These are phyloP conservation scores for Drechslerella dactyloides DNA, from an alignment of 2,329 filamentous ascomycete species.

Conservation along the genomic window DNA sequence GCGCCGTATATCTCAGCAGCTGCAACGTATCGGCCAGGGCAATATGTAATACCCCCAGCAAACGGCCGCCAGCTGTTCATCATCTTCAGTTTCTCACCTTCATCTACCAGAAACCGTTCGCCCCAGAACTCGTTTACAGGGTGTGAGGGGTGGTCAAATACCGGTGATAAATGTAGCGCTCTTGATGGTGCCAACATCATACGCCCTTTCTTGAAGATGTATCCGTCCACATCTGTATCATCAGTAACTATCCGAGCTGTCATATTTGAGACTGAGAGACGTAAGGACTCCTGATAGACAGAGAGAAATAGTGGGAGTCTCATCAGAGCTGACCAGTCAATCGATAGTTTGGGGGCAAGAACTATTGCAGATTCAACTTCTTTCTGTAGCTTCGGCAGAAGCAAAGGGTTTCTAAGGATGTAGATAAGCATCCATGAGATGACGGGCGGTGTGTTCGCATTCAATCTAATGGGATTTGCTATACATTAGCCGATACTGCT, in stretches of 20 bases:
- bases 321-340: slow-evolving; percentile 19
- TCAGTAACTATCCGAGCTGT: slow-evolving; percentile 26
- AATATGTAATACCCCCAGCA: slow-evolving; percentile 31
- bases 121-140: slow-evolving; percentile 38
- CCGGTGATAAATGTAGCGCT: slow-evolving; percentile 23
- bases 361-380: slow-evolving; percentile 24
- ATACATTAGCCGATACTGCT: not conserved
- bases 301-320: slow-evolving; percentile 28
- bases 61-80: slow-evolving; percentile 45
- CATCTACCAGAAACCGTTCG: slow-evolving; percentile 35
- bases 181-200: slow-evolving; percentile 34
- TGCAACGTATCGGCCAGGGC: slow-evolving; percentile 31
- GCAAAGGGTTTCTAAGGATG: slow-evolving; percentile 25
- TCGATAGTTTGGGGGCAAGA: slow-evolving; percentile 10
- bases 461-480: slow-evolving; percentile 1
- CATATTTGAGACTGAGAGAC: slow-evolving; percentile 35
- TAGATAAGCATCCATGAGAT: slow-evolving; percentile 28
- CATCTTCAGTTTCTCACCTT: slow-evolving; percentile 22
- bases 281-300: slow-evolving; percentile 28
- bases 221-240: slow-evolving; percentile 28
- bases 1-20: slow-evolving; percentile 15
- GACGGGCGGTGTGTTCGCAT: slow-evolving; percentile 21
- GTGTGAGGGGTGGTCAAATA: slow-evolving; percentile 28
- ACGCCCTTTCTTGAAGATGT: slow-evolving; percentile 30
- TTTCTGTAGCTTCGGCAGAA: slow-evolving; percentile 22